Percentiles rank a stretch among this genome's conserved stretches.
These are phyloP conservation scores for Camellia japonica DNA, from an alignment of 148 eudicot genomes.

Conservation along the genomic window DNA sequence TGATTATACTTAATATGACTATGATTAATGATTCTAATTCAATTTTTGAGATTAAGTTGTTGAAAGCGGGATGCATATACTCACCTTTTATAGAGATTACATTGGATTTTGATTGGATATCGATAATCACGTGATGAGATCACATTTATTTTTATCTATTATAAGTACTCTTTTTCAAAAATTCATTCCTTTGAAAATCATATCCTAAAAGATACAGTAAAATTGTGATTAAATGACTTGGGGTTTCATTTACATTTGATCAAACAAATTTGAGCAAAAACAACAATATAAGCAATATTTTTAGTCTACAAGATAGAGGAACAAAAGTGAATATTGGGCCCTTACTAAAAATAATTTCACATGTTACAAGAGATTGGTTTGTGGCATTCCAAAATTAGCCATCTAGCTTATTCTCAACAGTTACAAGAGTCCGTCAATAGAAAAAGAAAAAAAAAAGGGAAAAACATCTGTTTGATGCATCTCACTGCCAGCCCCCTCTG, in stretches of 20 bases:
- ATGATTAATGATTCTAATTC: too few relatives aligned
- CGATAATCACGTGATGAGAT: too few relatives aligned
- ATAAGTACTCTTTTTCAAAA: too few relatives aligned
- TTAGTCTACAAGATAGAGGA: background rate
- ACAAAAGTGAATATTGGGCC: background rate
- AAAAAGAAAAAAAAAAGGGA: background rate
- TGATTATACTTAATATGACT: too few relatives aligned
- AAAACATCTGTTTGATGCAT: background rate
- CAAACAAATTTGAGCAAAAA: background rate
- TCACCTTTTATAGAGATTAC: too few relatives aligned
- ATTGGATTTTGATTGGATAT: too few relatives aligned
- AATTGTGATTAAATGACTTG: too few relatives aligned
- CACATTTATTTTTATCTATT: too few relatives aligned
- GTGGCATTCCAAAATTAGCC: conserved; percentile 4
- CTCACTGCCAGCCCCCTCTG: background rate
- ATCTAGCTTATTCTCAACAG: background rate
- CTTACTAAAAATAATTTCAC: conserved; percentile 1
- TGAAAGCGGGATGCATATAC: too few relatives aligned
- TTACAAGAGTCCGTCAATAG: background rate
- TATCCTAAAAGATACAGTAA: too few relatives aligned
- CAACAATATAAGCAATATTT: background rate
- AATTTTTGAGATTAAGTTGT: too few relatives aligned
- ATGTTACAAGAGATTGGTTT: background rate
- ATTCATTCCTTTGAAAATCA: too few relatives aligned
- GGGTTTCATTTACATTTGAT: conserved; percentile 1